Conservation (phyloP, 768 basidiomycete genomes). For the Suillus spraguei region DNA sequence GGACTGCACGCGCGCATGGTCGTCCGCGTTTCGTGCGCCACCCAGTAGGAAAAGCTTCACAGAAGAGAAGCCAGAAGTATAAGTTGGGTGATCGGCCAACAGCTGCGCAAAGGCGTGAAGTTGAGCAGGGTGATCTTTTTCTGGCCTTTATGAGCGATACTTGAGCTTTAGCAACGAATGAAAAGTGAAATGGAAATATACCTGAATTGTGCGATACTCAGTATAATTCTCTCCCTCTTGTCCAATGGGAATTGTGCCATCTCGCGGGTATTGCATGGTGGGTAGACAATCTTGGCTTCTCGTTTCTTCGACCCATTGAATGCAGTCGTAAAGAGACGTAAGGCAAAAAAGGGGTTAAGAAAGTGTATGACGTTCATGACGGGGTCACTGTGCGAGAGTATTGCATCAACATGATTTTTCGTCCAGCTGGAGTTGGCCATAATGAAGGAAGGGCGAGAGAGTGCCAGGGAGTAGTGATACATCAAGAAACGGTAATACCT, state of each 20-base stretch:
- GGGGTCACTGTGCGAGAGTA: constrained; percentile 60
- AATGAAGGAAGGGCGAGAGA: constrained; percentile 71
- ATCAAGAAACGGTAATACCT: constrained; percentile 93
- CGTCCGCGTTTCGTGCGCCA: constrained; percentile 78
- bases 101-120: constrained; percentile 68
- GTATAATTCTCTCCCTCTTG: constrained; percentile 61
- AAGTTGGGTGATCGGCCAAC: constrained; percentile 60
- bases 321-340: constrained; percentile 29
- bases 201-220: constrained; percentile 95
- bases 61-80: constrained; percentile 31
- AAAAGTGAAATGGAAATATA: constrained; percentile 32
- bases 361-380: constrained; percentile 49
- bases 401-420: constrained; percentile 74
- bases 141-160: constrained; percentile 57
- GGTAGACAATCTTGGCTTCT: constrained; percentile 71
- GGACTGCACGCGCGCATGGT: constrained; percentile 65
- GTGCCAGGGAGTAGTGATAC: constrained; percentile 74
- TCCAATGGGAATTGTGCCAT: constrained; percentile 60
- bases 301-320: constrained; percentile 48
- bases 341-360: constrained; percentile 42
- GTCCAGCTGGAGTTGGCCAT: constrained; percentile 99
- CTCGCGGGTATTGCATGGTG: constrained; percentile 86
- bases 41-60: constrained; percentile 80
- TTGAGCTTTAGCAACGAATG: not conserved
- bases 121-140: constrained; percentile 91